Base-by-base conservation (phyloP, 2,329 filamentous ascomycete genomes). In the Trichoderma asperellum region DNA sequence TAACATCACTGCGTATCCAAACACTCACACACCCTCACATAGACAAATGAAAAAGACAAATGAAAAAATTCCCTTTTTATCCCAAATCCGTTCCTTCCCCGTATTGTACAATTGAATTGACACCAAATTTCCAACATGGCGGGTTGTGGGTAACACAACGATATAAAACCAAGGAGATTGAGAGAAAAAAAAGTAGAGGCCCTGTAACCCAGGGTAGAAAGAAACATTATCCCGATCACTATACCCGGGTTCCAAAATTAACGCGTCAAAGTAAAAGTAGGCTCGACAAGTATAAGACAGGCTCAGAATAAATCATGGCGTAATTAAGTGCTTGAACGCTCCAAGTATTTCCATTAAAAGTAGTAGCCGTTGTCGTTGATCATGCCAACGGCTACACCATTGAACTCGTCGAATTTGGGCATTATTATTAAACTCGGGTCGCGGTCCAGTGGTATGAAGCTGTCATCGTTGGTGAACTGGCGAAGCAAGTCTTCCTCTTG, bases 391-490 rank as follows among this genome's bases (percentile, higher is more conserved):
- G 78, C 73, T 68, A 79, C 81, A 70, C 85, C 83, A 66, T 84
- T 86, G 55, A 85, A 83, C 55, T 87, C 86, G 65, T 86, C 85
- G 73, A 86, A 86, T 77, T 86, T 86, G 77, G 77, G 81, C 74
- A 85, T 81, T 79, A 85, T 81, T 63, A 85, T 77, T 80, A 85
- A 81, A 75, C 77, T 81, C 35, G 83, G 75, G 47, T 86, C 84
- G 49, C 80, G 79, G 69, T 84, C 82, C 10, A 85, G 77, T 68
- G 78, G 80, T 16, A 82, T 79, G 43, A 84, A 77, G 34, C 79
- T 77, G 24, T 82, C 81, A 52, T 83, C 81, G 68, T 80, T 76
- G 24, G 80, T 81, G 70, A 84, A 86, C 37, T 78, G 76, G 29
- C 78, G 74, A 58, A 79, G 77, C 74, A 85, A 77, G 61, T 86